These are phyloP conservation scores for Aspergillus proliferans DNA, from an alignment of 2,329 filamentous ascomycete species.

Conservation along the genomic window DNA sequence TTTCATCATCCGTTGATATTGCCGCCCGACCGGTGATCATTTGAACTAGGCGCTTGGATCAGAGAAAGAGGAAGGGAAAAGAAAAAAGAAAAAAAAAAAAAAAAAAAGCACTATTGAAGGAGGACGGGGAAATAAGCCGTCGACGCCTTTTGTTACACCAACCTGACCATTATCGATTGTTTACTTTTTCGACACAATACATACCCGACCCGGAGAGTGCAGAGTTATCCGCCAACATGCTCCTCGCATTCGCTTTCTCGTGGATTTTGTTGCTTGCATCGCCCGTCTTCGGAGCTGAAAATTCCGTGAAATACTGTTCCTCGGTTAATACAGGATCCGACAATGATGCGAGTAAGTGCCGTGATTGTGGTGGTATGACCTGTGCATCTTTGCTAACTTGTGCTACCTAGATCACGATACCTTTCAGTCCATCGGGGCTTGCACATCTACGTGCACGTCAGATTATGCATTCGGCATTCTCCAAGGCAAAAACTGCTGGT, in stretches of 20 bases:
- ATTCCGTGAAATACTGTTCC: conserved; percentile 36
- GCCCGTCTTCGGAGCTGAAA: conserved; percentile 17
- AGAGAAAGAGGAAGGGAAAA: no score
- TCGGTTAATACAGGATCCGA: conserved; percentile 39
- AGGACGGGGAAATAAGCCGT: no score
- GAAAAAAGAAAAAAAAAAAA: no score
- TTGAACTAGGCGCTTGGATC: no score
- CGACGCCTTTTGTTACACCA: no score
- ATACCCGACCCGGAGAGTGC: no score
- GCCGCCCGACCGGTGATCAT: no score
- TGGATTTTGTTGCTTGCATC: conserved; percentile 20
- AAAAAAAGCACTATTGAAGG: no score
- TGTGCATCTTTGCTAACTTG: conserved; percentile 5
- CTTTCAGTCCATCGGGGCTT: conserved; percentile 44
- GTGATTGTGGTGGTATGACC: neutral
- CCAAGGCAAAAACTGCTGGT: conserved; percentile 45
- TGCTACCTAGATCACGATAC: conserved; percentile 26
- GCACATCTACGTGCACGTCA: conserved; percentile 31
- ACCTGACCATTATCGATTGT: no score
- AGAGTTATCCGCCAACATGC: conserved; percentile 13
- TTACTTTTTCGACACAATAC: no score
- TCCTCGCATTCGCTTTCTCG: conserved; percentile 12
- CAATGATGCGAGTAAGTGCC: conserved; percentile 30
- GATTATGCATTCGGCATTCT: conserved; percentile 43
- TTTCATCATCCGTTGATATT: no score